Evolutionary conservation across 371 early-diverging fungal species (phyloP).

Genomic region (Mucor sp.): DNA sequence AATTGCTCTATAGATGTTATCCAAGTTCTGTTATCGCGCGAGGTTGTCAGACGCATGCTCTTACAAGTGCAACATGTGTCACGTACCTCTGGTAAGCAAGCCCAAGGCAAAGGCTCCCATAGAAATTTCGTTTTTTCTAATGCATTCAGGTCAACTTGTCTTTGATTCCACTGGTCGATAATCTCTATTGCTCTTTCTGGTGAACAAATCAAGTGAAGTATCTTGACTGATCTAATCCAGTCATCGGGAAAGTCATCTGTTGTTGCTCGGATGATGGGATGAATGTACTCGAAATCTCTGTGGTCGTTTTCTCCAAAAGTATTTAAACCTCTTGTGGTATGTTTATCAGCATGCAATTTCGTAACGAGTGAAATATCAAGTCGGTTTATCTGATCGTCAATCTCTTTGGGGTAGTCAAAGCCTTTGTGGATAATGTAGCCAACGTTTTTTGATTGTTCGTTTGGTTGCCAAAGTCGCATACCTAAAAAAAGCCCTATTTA

Average conservation of each 20-base stretch:
- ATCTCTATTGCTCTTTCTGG: conserved; percentile 43
- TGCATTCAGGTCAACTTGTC: conserved; percentile 9
- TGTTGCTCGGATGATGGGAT: conserved; percentile 45
- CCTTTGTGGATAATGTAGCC: conserved; percentile 49
- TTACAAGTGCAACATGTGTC: not conserved
- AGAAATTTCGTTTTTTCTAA: conserved; percentile 23
- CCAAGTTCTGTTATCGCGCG: conserved; percentile 4
- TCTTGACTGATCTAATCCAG: conserved; percentile 37
- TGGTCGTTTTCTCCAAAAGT: conserved; percentile 46
- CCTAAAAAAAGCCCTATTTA: conserved; percentile 29
- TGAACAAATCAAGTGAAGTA: conserved; percentile 44
- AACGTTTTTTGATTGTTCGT: conserved; percentile 24
- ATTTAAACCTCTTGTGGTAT: conserved; percentile 48
- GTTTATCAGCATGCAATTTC: conserved; percentile 29
- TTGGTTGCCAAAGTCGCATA: conserved; percentile 42
- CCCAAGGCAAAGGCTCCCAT: conserved; percentile 55
- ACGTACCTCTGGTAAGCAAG: conserved; percentile 38
- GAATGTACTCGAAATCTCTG: conserved; percentile 48
- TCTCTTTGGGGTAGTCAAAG: conserved; percentile 33
- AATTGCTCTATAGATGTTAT: conserved; percentile 10
- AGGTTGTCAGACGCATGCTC: not conserved
- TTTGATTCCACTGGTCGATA: conserved; percentile 32
- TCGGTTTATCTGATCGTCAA: conserved; percentile 27
- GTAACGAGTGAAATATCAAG: conserved; percentile 33
- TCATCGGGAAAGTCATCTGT: conserved; percentile 38